phyloP scores from a whole-genome alignment of 495 filamentous ascomycete species.

The Tuber umbilicatum region DNA sequence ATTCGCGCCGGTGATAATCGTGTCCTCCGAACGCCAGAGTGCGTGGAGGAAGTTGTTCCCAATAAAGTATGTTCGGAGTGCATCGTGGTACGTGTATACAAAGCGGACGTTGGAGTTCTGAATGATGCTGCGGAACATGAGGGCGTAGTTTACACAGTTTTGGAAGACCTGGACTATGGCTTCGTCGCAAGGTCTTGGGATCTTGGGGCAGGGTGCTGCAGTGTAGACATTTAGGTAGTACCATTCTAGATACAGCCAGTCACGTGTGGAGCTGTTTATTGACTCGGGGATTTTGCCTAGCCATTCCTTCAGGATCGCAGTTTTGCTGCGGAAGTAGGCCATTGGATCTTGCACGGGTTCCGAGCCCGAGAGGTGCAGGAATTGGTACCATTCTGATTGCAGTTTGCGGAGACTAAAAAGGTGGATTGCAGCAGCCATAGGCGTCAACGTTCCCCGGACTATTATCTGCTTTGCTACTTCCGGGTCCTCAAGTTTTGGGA shows the following conservation, averaged over 20 bases:
- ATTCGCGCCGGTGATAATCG: slow-evolving; percentile 41
- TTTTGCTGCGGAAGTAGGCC: slow-evolving; percentile 58
- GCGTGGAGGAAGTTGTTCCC: slow-evolving; percentile 64
- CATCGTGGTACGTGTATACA: slow-evolving; percentile 66
- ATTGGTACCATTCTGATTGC: slow-evolving; percentile 76
- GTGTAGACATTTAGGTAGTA: slow-evolving; percentile 80
- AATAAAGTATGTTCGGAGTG: slow-evolving; percentile 64
- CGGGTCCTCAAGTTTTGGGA: slow-evolving; percentile 45
- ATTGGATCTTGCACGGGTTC: slow-evolving; percentile 56
- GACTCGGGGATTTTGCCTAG: slow-evolving; percentile 54
- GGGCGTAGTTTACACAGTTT: slow-evolving; percentile 65
- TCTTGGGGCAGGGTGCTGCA: slow-evolving; percentile 63
- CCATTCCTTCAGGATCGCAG: slow-evolving; percentile 61
- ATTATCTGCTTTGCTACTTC: slow-evolving; percentile 25
- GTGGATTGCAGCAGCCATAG: slow-evolving; percentile 47
- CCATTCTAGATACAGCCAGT: slow-evolving; percentile 71
- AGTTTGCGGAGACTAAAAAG: slow-evolving; percentile 69
- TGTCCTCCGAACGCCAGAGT: slow-evolving; percentile 52
- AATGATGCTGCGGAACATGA: slow-evolving; percentile 54
- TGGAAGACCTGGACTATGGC: slow-evolving; percentile 73
- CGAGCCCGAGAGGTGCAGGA: slow-evolving; percentile 64
- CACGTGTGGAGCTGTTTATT: slow-evolving; percentile 54
- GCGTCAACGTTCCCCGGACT: slow-evolving; percentile 34
- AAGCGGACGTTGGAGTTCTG: slow-evolving; percentile 46
- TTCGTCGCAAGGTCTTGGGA: slow-evolving; percentile 59